A percentile compares a stretch with the other conserved stretches of the same genome.
Evolutionary conservation across 1,139 yeast species (phyloP).

Genomic region (Suhomyces kunorum): DNA sequence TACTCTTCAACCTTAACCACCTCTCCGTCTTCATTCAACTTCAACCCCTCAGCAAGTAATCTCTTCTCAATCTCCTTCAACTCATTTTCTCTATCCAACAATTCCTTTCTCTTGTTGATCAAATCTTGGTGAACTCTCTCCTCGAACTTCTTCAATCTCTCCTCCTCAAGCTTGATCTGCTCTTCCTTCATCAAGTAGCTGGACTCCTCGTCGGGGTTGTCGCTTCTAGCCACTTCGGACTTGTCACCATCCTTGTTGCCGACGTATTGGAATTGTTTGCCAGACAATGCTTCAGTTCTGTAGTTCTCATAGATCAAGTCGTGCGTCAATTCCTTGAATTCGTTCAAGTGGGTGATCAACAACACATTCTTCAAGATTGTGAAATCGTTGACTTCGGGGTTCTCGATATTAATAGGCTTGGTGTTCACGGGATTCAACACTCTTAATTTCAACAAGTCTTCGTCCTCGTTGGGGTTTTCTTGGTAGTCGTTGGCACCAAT

Average conservation of each 20-base stretch:
- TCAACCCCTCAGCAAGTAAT: constrained; percentile 58
- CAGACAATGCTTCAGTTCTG: constrained; percentile 65
- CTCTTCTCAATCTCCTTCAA: constrained; percentile 79
- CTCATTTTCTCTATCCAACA: constrained; percentile 86
- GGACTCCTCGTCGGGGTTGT: constrained; percentile 34
- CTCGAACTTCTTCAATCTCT: constrained; percentile 74
- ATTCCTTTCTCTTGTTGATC: constrained; percentile 77
- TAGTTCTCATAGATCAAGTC: constrained; percentile 67
- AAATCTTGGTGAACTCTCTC: constrained; percentile 90
- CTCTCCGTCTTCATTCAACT: constrained; percentile 45
- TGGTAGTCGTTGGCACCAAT: constrained; percentile 49
- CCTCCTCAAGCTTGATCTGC: constrained; percentile 78
- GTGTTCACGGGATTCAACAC: constrained; percentile 37
- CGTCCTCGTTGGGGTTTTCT: constrained; percentile 32
- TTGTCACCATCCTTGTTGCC: constrained; percentile 22
- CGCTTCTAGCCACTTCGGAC: constrained; percentile 15
- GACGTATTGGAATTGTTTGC: constrained; percentile 47
- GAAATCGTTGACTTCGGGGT: constrained; percentile 62
- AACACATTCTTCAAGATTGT: constrained; percentile 64
- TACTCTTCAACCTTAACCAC: constrained; percentile 32
- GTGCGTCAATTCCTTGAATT: constrained; percentile 70
- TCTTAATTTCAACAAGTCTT: constrained; percentile 41
- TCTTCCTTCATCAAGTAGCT: constrained; percentile 70
- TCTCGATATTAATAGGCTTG: constrained; percentile 51
- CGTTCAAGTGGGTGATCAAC: constrained; percentile 77